Evolutionary conservation across 140 eudicot species (phyloP), one percentile per base, ranked within the genome.

Genomic region (Oenanthe javanica): DNA sequence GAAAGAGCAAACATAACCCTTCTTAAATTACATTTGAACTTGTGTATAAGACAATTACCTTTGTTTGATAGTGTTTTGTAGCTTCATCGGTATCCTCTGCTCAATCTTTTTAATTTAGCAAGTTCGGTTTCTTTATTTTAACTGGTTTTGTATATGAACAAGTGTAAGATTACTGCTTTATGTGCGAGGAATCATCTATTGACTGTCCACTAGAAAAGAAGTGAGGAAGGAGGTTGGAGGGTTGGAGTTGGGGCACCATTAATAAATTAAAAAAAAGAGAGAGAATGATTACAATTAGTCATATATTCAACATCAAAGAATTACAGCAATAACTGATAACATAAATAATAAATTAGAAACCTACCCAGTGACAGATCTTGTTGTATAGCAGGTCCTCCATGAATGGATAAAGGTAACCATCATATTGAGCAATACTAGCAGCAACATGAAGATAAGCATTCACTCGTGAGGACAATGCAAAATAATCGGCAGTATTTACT

Each of bases 361-460:
- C 84, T 92, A 95, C 99, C 99, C 99, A 95, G 82, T 95, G 99
- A 86, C 96, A 87, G 64, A 95, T 93, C 90, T 95, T 95, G 91
- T 85, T 88, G 55, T 81, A 86, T 27, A 91, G 79, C 79, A 95
- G 92, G 78, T 92, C 99, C 82, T 95, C 99, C 93, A 95, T 90
- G 88, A 95, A 95, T n/a, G 88, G 89, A 81, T 88, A 84, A 14
- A 95, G 99, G 82, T 92, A 95, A 55, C 93, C 96, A 76, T 93
- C 96, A 89, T 87, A 95, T 74, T 88, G 87, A 51, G 99, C 99
- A 84, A 95, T 91, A 80, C 59, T 72, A 78, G 89, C 90, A 79
- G 99, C 97, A 86, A 95, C 97, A 85, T 88, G 81, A 82, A 92
- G 93, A 88, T 95, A 95, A 36, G 99, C 84, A 83, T 92, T 95